Base-by-base conservation (phyloP, 805 yeast genomes). In the Brettanomyces nanus region DNA sequence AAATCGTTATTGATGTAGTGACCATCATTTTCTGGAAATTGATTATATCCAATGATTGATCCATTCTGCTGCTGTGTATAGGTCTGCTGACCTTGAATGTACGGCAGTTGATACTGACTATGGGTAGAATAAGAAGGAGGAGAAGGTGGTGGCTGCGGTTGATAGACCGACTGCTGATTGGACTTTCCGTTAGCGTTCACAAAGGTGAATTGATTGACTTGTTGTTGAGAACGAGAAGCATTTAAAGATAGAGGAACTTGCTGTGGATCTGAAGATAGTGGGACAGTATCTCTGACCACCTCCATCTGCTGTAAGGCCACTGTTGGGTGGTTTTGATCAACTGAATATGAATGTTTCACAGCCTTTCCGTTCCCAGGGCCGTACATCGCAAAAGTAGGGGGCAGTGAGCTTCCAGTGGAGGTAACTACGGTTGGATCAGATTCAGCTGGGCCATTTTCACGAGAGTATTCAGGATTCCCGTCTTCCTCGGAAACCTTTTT, bases 321-420 rank as follows among this genome's bases (percentile, higher is more conserved):
- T 30, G 7, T 14, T n/a, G 7, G 31, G 31, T 19, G 25, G 27
- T 13, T 23, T 9, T 23, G 27, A 23, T 13, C 27, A 23, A 9
- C 13, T 23, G 27, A 9, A 23, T 23, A 23, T 23, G n/a, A n/a
- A 23, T 23, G 27, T 23, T 23, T 13, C 27, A 23, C n/a, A n/a
- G n/a, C n/a, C n/a, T n/a, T n/a, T n/a, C n/a, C n/a, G n/a, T 13
- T 23, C 11, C 13, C 27, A 9, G 27, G 27, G 11, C 27, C 38
- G 27, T 31, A 40, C 44, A 41, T 41, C 2, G 39, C 46, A 40
- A 46, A 46, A 4, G 49, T 45, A 13, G 47, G 47, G 17, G 51
- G 47, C 32, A 45, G 14, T 19, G 6, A 28, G 15, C 19, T 19
- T 15, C 14, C 4, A 11, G 31, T n/a, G 4, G 19, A 18, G 3